phyloP scores from a whole-genome alignment of 495 filamentous ascomycete species.

The Lindgomyces ingoldianus region DNA sequence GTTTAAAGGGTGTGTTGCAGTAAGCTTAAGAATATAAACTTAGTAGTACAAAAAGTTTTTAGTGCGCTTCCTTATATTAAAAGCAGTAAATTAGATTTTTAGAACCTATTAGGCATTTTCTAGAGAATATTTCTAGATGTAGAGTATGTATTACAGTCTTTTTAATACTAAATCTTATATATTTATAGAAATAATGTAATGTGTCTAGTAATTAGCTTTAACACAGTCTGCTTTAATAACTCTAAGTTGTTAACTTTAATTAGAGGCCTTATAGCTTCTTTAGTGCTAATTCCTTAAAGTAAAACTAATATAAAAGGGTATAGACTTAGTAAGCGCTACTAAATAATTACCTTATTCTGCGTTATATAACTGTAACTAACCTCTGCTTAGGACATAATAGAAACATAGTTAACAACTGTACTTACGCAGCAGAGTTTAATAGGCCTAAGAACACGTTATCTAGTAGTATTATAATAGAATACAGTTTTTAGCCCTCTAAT shows the following conservation, averaged over 20 bases:
- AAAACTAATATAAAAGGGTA: too few species aligned
- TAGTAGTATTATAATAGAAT: not conserved
- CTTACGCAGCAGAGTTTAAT: too few species aligned
- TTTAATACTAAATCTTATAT: not conserved
- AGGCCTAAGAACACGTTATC: not conserved
- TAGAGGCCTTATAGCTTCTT: too few species aligned
- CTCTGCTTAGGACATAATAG: not conserved
- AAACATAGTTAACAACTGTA: not conserved
- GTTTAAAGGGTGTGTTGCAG: not conserved
- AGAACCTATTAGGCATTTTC: not conserved
- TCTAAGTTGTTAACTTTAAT: too few species aligned
- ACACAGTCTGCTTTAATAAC: too few species aligned
- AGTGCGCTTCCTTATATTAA: too few species aligned
- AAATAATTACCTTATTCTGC: not conserved
- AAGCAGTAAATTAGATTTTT: not conserved
- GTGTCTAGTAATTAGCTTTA: not conserved
- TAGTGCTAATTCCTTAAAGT: too few species aligned
- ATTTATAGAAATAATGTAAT: not conserved
- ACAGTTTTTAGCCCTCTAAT: not conserved
- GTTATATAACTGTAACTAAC: not conserved
- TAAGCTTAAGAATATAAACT: not conserved
- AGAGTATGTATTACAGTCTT: not conserved
- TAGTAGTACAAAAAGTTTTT: too few species aligned
- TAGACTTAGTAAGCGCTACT: not conserved
- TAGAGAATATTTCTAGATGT: not conserved